phyloP scores from a whole-genome alignment of 2,329 filamentous ascomycete species.

The Apiospora arundinis region DNA sequence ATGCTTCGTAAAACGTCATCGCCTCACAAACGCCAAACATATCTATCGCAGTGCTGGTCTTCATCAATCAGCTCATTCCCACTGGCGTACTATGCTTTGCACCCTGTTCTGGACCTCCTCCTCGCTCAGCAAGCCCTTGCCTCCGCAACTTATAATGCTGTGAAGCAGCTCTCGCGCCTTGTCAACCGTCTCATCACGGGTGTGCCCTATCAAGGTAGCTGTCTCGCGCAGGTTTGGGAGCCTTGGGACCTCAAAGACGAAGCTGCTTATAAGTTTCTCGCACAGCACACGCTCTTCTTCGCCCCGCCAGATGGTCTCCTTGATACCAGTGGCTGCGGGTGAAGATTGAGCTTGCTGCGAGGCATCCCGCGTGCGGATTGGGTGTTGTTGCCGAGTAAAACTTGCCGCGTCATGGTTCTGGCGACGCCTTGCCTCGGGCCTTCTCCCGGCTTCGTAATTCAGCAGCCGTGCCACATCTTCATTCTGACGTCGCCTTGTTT shows the following conservation, averaged over 20 bases:
- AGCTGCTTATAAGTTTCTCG: background rate
- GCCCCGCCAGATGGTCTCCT: background rate
- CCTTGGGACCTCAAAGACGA: background rate
- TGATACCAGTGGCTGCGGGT: background rate
- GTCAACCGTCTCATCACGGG: background rate
- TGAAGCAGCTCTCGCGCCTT: conserved; percentile 35
- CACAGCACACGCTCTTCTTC: background rate
- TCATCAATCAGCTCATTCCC: conserved; percentile 22
- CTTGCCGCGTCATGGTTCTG: conserved; percentile 33
- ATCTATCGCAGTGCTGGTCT: background rate
- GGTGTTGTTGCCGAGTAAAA: conserved; percentile 29
- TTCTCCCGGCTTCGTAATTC: conserved; percentile 25
- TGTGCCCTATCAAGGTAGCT: background rate
- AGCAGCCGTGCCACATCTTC: background rate
- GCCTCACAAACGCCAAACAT: background rate
- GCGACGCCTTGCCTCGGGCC: conserved; percentile 27
- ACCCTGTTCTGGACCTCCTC: conserved; percentile 26
- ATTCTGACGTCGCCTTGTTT: conserved; percentile 18
- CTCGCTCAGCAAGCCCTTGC: conserved; percentile 25
- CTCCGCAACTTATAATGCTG: conserved; percentile 33
- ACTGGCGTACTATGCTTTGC: conserved; percentile 29
- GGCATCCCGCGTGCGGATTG: background rate
- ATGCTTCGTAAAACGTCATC: conserved; percentile 9
- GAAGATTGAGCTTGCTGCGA: background rate
- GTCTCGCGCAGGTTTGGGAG: background rate